Conservation (phyloP, 495 filamentous ascomycete genomes). For the Aspergillus nanangensis region DNA sequence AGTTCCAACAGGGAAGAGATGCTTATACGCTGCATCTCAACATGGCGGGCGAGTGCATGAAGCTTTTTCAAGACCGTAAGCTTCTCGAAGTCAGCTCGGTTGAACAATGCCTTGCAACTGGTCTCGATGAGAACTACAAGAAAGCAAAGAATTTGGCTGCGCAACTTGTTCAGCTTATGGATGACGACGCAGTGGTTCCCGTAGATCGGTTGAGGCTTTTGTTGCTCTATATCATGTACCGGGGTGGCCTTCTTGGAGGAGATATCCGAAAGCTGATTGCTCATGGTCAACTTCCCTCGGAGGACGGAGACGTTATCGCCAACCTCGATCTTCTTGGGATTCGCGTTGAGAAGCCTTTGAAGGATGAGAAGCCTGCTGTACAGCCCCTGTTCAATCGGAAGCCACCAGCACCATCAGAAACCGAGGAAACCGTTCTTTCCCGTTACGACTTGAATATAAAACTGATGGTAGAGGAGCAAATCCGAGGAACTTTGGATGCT, state of each 20-base stretch:
- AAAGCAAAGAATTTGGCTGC: constrained; percentile 86
- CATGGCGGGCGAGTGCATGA: constrained; percentile 99
- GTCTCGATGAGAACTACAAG: constrained; percentile 86
- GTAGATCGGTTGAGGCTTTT: constrained; percentile 81
- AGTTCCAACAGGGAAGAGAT: constrained; percentile 93
- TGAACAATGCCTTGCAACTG: constrained; percentile 84
- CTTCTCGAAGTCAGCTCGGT: constrained; percentile 80
- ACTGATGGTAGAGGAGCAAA: constrained; percentile 66
- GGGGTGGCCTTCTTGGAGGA: constrained; percentile 80
- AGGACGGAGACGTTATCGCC: constrained; percentile 65
- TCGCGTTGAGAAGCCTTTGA: constrained; percentile 66
- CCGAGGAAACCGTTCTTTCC: constrained; percentile 50
- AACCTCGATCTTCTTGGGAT: constrained; percentile 84
- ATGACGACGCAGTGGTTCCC: constrained; percentile 65
- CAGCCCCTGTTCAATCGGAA: constrained; percentile 66
- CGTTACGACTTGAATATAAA: constrained; percentile 52
- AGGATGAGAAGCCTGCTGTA: constrained; percentile 62
- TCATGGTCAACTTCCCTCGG: constrained; percentile 71
- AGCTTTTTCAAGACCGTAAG: constrained; percentile 77
- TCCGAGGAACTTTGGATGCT: constrained; percentile 50
- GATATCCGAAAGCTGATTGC: constrained; percentile 81
- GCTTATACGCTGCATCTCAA: constrained; percentile 90
- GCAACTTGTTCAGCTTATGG: constrained; percentile 78
- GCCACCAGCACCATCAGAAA: constrained; percentile 34
- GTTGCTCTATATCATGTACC: constrained; percentile 78